Evolutionary conservation across 2,329 filamentous ascomycete species (phyloP).

Genomic region (Pseudogymnoascus verrucosus): DNA sequence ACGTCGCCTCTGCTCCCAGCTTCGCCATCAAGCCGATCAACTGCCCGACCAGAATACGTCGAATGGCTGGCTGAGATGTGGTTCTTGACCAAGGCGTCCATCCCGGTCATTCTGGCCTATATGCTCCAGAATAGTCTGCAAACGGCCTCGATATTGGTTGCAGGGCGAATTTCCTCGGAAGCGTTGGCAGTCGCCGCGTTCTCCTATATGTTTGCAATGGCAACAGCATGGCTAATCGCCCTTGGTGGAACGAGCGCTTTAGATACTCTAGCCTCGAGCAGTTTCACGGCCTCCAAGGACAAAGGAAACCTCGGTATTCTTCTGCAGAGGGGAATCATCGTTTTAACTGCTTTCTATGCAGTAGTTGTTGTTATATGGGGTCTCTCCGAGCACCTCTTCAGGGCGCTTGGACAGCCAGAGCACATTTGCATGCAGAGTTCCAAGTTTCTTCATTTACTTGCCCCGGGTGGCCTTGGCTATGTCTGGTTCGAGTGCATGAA

Average conservation of each 20-base stretch:
- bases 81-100: slow-evolving; percentile 58
- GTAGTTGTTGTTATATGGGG: slow-evolving; percentile 68
- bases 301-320: slow-evolving; percentile 72
- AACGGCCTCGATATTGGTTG: slow-evolving; percentile 72
- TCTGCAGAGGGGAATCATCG: slow-evolving; percentile 66
- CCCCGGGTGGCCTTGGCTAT: slow-evolving; percentile 77
- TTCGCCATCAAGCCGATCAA: slow-evolving; percentile 33
- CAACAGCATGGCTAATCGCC: slow-evolving; percentile 78
- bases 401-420: slow-evolving; percentile 66
- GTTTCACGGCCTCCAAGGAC: slow-evolving; percentile 73
- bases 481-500: slow-evolving; percentile 84
- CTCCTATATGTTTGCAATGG: slow-evolving; percentile 91
- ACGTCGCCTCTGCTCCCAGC: background rate
- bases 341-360: slow-evolving; percentile 64
- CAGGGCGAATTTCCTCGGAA: slow-evolving; percentile 70
- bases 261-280: slow-evolving; percentile 75
- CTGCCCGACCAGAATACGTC: slow-evolving; percentile 33
- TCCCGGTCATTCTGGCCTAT: slow-evolving; percentile 78
- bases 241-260: slow-evolving; percentile 80
- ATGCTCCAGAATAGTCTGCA: slow-evolving; percentile 80
- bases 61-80: slow-evolving; percentile 51
- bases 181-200: slow-evolving; percentile 76
- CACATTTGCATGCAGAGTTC: slow-evolving; percentile 68
- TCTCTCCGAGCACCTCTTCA: slow-evolving; percentile 67
- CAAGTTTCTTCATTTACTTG: slow-evolving; percentile 62